Conservation (phyloP, 768 basidiomycete species). For the Dentipellis fragilis region DNA sequence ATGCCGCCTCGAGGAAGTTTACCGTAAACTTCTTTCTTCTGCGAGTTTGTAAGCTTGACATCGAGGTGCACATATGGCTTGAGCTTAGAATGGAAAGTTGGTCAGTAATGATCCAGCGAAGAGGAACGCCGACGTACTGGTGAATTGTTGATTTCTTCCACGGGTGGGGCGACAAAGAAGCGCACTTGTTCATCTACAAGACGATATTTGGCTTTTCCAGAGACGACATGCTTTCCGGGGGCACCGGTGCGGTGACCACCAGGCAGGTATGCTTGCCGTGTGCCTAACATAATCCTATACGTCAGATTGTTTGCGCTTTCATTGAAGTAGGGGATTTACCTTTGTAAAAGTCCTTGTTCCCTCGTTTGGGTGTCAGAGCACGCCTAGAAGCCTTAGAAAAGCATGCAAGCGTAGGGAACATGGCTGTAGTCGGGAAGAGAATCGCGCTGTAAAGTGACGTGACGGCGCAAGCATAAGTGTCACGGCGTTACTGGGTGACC, state of each 20-base stretch:
- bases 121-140: slow-evolving; percentile 31
- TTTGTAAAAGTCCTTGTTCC: slow-evolving; percentile 96
- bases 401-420: slow-evolving; percentile 24
- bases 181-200: slow-evolving; percentile 77
- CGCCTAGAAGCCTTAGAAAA: slow-evolving; percentile 79
- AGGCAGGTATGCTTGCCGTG: slow-evolving; percentile 72
- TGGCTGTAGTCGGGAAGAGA: neutral
- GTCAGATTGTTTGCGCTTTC: too few species aligned
- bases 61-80: slow-evolving; percentile 56
- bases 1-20: slow-evolving; percentile 25
- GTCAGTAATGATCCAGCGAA: neutral
- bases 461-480: too few species aligned
- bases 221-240: slow-evolving; percentile 74
- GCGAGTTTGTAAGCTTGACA: slow-evolving; percentile 25
- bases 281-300: slow-evolving; percentile 37
- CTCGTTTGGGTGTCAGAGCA: slow-evolving; percentile 76
- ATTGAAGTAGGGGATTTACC: slow-evolving; percentile 31
- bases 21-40: slow-evolving; percentile 22
- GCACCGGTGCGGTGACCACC: slow-evolving; percentile 83
- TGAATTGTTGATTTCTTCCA: slow-evolving; percentile 50
- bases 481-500: too few species aligned
- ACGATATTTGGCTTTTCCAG: slow-evolving; percentile 72
- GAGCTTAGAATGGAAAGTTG: slow-evolving; percentile 31
- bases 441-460: neutral
- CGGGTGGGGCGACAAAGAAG: slow-evolving; percentile 72